These are phyloP conservation scores for Obelidium mucronatum DNA, from an alignment of 192 early-diverging fungal genomes.

Conservation along the genomic window DNA sequence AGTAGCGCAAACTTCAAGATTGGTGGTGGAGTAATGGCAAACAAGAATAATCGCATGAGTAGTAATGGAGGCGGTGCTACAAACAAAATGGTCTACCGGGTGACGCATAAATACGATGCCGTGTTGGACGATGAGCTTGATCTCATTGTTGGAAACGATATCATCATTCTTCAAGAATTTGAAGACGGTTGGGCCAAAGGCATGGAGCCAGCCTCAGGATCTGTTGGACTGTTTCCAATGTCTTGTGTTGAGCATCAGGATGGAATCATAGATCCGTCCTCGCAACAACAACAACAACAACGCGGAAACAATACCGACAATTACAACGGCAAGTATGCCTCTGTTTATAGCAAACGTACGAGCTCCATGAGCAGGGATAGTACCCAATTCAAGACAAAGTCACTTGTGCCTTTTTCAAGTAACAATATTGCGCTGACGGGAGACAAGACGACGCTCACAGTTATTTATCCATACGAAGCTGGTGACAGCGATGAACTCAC, in stretches of 20 bases:
- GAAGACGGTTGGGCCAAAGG: slow-evolving; percentile 53
- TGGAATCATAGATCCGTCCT: background rate
- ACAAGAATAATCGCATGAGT: background rate
- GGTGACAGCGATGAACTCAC: slow-evolving; percentile 43
- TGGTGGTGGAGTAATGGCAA: background rate
- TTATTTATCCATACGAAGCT: slow-evolving; percentile 40
- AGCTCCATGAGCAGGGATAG: slow-evolving; percentile 11
- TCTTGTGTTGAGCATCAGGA: slow-evolving; percentile 32
- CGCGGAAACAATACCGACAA: background rate
- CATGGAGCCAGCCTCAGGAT: slow-evolving; percentile 16
- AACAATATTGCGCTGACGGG: background rate
- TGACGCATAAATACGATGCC: slow-evolving; percentile 42
- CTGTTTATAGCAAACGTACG: slow-evolving; percentile 12
- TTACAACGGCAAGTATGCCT: background rate
- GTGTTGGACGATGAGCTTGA: slow-evolving; percentile 43
- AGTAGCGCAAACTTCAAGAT: background rate
- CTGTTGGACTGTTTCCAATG: slow-evolving; percentile 46
- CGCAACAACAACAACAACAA: background rate
- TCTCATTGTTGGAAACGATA: slow-evolving; percentile 32
- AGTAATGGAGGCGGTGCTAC: background rate
- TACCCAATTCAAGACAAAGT: background rate
- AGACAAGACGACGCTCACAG: background rate
- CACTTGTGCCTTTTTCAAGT: no score
- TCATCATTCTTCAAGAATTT: slow-evolving; percentile 44
- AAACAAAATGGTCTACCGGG: slow-evolving; percentile 1